Percentiles rank a stretch among this genome's conserved stretches.
These are phyloP conservation scores for Psilocybe cubensis DNA, from an alignment of 768 basidiomycete genomes.

Conservation along the genomic window DNA sequence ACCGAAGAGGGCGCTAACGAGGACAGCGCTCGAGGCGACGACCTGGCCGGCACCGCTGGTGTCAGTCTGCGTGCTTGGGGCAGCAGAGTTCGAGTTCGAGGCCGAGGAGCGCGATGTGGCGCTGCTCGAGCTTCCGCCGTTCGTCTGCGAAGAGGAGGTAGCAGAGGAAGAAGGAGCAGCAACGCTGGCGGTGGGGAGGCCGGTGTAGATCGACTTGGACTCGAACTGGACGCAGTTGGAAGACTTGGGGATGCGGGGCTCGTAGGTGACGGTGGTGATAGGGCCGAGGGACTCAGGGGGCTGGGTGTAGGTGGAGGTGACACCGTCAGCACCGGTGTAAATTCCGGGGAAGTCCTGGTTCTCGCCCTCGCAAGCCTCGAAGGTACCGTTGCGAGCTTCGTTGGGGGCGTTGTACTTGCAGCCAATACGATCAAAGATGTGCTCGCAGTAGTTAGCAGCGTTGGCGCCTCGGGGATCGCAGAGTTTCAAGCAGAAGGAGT, in stretches of 20 bases:
- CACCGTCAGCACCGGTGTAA: conserved; percentile 29
- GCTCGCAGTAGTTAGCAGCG: conserved; percentile 59
- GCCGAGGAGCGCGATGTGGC: background rate
- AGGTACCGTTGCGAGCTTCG: conserved; percentile 57
- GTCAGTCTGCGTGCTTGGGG: background rate
- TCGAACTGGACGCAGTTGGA: conserved; percentile 38
- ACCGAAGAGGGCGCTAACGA: background rate
- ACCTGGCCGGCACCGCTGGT: background rate
- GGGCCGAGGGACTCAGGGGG: conserved; percentile 46
- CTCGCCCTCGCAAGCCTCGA: conserved; percentile 70
- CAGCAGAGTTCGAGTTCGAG: background rate
- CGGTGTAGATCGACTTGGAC: conserved; percentile 34
- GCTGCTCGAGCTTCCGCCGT: background rate
- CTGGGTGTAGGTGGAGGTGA: conserved; percentile 44
- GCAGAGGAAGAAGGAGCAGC: background rate
- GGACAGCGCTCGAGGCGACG: background rate
- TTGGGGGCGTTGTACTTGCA: conserved; percentile 77
- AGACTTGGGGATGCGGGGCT: conserved; percentile 41
- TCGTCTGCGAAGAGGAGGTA: background rate
- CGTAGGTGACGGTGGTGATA: conserved; percentile 46
- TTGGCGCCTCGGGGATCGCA: conserved; percentile 63
- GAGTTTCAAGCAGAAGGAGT: conserved; percentile 47
- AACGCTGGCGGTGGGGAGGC: conserved; percentile 15
- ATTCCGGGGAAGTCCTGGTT: conserved; percentile 37
- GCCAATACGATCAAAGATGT: conserved; percentile 78